Evolutionary conservation across 495 filamentous ascomycete species (phyloP).

Genomic region (Delitschia confertaspora): DNA sequence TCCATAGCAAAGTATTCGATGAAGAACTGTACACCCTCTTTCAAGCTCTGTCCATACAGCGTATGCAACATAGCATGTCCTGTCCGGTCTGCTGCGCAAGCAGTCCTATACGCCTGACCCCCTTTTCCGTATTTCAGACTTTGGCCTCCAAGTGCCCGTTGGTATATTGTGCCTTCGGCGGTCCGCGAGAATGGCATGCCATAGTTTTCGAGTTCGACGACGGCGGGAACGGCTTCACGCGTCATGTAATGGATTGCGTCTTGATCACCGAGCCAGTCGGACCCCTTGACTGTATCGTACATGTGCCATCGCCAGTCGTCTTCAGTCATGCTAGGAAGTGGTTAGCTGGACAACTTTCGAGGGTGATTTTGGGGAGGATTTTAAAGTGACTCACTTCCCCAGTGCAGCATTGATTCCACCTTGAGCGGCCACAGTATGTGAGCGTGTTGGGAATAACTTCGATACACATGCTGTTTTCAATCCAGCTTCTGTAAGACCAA

Average conservation of each 20-base stretch:
- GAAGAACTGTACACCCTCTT: slow-evolving; percentile 98
- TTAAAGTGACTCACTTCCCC: slow-evolving; percentile 51
- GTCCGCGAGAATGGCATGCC: slow-evolving; percentile 97
- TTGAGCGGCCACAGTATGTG: slow-evolving; percentile 92
- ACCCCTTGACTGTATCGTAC: slow-evolving; percentile 99
- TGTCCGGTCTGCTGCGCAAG: slow-evolving; percentile 90
- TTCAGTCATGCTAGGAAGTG: slow-evolving; percentile 49
- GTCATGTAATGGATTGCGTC: slow-evolving; percentile 99
- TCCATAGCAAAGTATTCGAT: slow-evolving; percentile 98
- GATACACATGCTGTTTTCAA: slow-evolving; percentile 99
- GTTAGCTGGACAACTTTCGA: slow-evolving; percentile 4
- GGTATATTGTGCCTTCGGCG: slow-evolving; percentile 94
- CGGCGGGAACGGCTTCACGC: slow-evolving; percentile 78
- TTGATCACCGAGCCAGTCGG: slow-evolving; percentile 98
- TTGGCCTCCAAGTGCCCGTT: slow-evolving; percentile 96
- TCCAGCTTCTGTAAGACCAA: slow-evolving; percentile 93
- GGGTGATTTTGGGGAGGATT: neutral
- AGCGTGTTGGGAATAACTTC: slow-evolving; percentile 94
- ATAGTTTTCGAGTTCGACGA: slow-evolving; percentile 94
- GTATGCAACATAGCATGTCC: slow-evolving; percentile 97
- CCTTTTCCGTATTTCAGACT: slow-evolving; percentile 90
- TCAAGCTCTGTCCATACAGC: slow-evolving; percentile 91
- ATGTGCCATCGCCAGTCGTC: slow-evolving; percentile 99
- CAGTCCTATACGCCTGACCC: slow-evolving; percentile 94
- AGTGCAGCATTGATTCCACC: slow-evolving; percentile 94